Conservation (phyloP, 257 asterid species). For the Handroanthus guayacan region DNA sequence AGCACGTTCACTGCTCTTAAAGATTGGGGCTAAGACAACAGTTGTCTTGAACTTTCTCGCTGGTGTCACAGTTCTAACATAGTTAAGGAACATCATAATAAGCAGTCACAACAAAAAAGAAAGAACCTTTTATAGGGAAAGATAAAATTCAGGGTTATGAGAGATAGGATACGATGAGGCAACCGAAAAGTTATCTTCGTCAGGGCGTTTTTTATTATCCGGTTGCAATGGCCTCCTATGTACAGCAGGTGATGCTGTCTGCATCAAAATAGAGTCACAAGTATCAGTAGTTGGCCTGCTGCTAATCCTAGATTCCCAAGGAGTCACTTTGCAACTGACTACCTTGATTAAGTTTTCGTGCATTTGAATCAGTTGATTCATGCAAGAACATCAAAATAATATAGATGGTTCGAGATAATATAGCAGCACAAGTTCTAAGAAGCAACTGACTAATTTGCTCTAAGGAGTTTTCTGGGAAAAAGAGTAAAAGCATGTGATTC, state of each 20-base stretch:
- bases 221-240: conserved; percentile 72
- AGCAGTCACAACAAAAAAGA: conserved; percentile 14
- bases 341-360: conserved; percentile 7
- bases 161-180: conserved; percentile 69
- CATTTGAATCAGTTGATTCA: neutral
- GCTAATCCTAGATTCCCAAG: conserved; percentile 26
- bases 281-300: conserved; percentile 32
- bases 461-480: neutral
- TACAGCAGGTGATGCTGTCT: conserved; percentile 55
- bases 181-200: conserved; percentile 75
- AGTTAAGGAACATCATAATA: conserved; percentile 45
- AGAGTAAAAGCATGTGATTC: neutral
- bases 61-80: conserved; percentile 51
- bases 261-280: conserved; percentile 40
- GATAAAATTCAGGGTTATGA: conserved; percentile 15
- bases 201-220: conserved; percentile 70
- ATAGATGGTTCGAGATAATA: neutral
- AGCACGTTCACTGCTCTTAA: conserved; percentile 80
- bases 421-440: neutral
- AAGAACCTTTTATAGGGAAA: conserved; percentile 13
- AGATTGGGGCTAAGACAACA: conserved; percentile 64
- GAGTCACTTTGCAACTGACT: conserved; percentile 14
- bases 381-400: conserved; percentile 14
- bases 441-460: neutral
- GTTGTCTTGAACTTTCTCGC: conserved; percentile 63